A percentile compares a stretch with the other conserved stretches of the same genome.
Conservation (phyloP, 805 yeast species). For the Monosporozyma aquatica region DNA sequence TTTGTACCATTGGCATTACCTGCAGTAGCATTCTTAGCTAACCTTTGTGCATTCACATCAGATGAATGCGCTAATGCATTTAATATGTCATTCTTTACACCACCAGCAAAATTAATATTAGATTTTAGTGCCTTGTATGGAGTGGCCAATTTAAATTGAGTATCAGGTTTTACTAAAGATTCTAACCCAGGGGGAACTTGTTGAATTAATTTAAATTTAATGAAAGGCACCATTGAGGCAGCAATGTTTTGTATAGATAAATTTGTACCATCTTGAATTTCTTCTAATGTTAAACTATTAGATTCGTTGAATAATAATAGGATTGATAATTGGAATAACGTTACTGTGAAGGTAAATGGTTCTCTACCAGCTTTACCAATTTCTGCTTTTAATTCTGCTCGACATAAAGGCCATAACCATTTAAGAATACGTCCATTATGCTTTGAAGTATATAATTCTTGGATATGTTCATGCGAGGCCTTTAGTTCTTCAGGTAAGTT, state of each 20-base stretch:
- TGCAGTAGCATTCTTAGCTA: conserved; percentile 1
- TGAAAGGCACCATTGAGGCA: conserved; percentile 69
- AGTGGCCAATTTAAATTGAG: conserved; percentile 58
- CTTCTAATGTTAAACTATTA: conserved; percentile 38
- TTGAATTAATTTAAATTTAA: conserved; percentile 64
- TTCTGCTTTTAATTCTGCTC: conserved; percentile 85
- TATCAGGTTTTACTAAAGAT: conserved; percentile 40
- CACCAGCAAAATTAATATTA: conserved; percentile 69
- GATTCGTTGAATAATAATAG: conserved; percentile 71
- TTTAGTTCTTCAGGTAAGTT: conserved; percentile 60
- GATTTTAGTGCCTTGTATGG: conserved; percentile 82
- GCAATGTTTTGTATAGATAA: conserved; percentile 56
- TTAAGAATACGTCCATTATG: conserved; percentile 83
- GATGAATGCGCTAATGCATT: conserved; percentile 12
- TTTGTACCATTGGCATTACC: conserved; percentile 1
- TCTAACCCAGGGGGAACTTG: conserved; percentile 58
- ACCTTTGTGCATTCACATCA: conserved; percentile 16
- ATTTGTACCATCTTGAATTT: conserved; percentile 60
- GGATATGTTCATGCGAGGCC: conserved; percentile 57
- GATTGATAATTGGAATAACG: conserved; percentile 81
- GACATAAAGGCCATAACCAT: conserved; percentile 94
- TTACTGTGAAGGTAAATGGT: conserved; percentile 71
- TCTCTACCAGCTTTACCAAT: conserved; percentile 73
- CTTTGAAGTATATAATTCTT: conserved; percentile 56
- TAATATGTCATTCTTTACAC: conserved; percentile 36